Conservation (phyloP, 257 asterid genomes). For the Capsicum baccatum region DNA sequence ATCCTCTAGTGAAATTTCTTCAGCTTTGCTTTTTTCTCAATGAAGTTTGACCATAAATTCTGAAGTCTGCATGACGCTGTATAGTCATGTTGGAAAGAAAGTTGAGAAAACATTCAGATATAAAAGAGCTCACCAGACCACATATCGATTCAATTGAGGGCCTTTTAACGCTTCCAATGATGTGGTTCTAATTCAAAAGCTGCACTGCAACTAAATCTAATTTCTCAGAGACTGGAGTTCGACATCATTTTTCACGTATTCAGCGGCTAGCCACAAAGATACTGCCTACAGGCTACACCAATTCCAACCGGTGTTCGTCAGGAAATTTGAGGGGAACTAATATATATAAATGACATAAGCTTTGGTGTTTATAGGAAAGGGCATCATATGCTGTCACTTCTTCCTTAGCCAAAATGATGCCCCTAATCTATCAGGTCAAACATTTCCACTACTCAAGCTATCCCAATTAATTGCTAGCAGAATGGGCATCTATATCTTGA, state of each 20-base stretch:
- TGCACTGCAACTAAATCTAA: constrained; percentile 9
- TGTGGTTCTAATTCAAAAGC: constrained; percentile 14
- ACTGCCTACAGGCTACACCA: constrained; percentile 9
- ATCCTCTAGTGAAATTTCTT: too few species aligned
- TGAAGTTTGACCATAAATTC: constrained; percentile 7
- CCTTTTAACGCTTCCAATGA: background rate
- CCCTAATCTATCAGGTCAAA: background rate
- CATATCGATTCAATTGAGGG: background rate
- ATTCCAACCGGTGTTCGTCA: background rate
- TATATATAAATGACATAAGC: background rate
- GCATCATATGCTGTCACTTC: background rate
- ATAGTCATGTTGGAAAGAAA: constrained; percentile 26
- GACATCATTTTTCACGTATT: constrained; percentile 4
- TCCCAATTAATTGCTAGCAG: background rate
- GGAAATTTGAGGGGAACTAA: background rate
- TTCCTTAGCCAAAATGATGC: background rate
- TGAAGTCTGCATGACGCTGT: background rate
- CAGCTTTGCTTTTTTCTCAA: background rate
- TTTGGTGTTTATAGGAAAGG: background rate
- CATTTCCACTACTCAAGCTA: background rate
- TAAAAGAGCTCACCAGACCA: constrained; percentile 21
- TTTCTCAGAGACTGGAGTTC: background rate
- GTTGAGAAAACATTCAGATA: background rate
- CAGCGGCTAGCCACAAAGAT: background rate
- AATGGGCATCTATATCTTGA: background rate